phyloP scores from a whole-genome alignment of 164 flowering plant species.

The Magnolia changhungtana region DNA sequence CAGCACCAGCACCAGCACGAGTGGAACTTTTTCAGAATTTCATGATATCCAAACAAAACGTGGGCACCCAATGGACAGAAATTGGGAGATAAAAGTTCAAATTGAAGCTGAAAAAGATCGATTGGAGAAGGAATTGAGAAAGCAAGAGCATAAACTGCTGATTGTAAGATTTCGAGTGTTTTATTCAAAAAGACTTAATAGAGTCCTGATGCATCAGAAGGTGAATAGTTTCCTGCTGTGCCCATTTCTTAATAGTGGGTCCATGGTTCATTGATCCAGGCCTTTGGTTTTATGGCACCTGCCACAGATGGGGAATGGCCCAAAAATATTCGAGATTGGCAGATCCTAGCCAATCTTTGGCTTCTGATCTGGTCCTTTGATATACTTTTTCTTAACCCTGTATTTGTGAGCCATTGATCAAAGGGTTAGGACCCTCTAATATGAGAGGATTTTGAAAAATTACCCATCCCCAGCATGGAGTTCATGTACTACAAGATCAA shows the following conservation, averaged over 20 bases:
- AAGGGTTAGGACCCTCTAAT: neutral
- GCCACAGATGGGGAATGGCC: neutral
- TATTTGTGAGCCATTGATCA: neutral
- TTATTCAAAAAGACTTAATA: neutral
- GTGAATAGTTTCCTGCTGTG: neutral
- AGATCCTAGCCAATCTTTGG: neutral
- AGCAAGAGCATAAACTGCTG: conserved; percentile 53
- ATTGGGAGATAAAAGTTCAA: conserved; percentile 32
- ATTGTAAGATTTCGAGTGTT: conserved; percentile 46
- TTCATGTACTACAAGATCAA: neutral
- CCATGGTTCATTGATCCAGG: neutral
- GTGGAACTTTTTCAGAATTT: conserved; percentile 75
- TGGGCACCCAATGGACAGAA: conserved; percentile 15
- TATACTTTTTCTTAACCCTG: neutral
- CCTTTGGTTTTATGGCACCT: neutral
- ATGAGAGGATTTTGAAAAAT: neutral
- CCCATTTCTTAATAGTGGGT: neutral
- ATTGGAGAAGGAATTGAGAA: conserved; percentile 59
- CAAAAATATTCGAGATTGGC: neutral
- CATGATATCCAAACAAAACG: conserved; percentile 39
- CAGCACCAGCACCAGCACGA: conserved; percentile 18
- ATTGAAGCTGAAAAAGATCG: conserved; percentile 55
- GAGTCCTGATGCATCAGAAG: neutral
- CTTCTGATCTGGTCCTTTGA: neutral
- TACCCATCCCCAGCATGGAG: neutral